Percentiles rank a stretch among this genome's conserved stretches.
Evolutionary conservation across 2,329 filamentous ascomycete species (phyloP).

Genomic region (Elsinoe necatrix): DNA sequence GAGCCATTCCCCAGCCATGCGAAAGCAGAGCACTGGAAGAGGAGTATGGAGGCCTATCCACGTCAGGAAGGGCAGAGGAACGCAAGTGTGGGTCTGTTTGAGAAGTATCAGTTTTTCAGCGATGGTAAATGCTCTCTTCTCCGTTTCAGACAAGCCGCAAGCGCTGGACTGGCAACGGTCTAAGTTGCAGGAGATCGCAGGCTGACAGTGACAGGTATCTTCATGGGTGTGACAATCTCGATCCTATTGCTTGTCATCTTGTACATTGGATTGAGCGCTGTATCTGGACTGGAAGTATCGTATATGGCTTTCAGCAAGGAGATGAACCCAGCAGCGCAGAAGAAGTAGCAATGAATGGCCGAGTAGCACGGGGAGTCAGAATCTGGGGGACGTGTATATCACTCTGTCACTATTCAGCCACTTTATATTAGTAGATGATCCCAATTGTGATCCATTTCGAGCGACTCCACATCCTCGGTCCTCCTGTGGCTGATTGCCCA

Average conservation of each 20-base stretch:
- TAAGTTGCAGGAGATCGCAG: neutral
- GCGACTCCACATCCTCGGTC: no score
- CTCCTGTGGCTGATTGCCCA: no score
- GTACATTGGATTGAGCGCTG: conserved; percentile 65
- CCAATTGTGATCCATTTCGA: neutral
- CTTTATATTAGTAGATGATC: neutral
- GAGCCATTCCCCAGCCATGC: conserved; percentile 53
- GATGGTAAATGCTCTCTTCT: conserved; percentile 52
- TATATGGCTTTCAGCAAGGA: conserved; percentile 97
- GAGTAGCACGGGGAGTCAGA: neutral
- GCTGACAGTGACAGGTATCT: conserved; percentile 55
- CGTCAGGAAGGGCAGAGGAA: conserved; percentile 24
- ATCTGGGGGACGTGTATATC: neutral
- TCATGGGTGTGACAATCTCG: conserved; percentile 69
- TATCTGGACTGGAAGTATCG: conserved; percentile 75
- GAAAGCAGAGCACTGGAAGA: conserved; percentile 63
- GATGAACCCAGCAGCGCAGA: conserved; percentile 79
- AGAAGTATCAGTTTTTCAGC: conserved; percentile 90
- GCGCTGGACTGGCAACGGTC: no score
- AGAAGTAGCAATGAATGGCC: conserved; percentile 55
- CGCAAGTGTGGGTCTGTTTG: conserved; percentile 56
- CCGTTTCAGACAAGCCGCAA: neutral
- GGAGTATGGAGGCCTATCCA: conserved; percentile 41
- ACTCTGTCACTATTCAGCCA: neutral
- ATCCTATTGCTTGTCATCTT: conserved; percentile 69